Evolutionary conservation across 305 asterid genomes (phyloP), one percentile per base, ranked within the genome.

Genomic region (Lippia alba): DNA sequence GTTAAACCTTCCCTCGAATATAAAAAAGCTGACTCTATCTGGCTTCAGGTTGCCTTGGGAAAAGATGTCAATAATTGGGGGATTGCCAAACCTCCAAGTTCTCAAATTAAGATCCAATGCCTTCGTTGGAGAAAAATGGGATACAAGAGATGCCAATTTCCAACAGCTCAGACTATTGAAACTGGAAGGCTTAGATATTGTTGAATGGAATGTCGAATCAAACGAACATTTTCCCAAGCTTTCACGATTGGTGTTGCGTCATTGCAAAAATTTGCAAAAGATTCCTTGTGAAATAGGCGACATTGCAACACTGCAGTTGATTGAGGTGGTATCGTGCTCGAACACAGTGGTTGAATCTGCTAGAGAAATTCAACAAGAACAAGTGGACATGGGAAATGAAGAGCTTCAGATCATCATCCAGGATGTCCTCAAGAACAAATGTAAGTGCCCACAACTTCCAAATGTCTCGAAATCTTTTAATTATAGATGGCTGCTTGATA

Each of bases 41-140:
- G 41, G 11, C 24, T 16, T 18, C 0, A 3, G 15, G 9, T 44
- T 61, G 12, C 15, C 62, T 11, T 61, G 76, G 76, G 60, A 62
- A 19, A 30, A 62, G 15, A 51, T 71, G 67, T 40, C 20, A 15
- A 51, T 51, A 51, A 51, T 51, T 15, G 24, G 24, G 24, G 56
- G 2, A 15, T 16, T 51, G 56, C 70, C 70, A 3, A 71, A 14
- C 39, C 69, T 61, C 8, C 56, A 71, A 50, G 76, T 50, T 60
- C 63, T 71, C 24, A 71, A 61, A 44, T 7, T 71, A 36, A 2
- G n/a, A 2, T 0, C 14, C 0, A 12, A 8, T 44, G 6, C 24
- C 39, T 71, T 61, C 30, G 45, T 2, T 3, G 70, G 76, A 36
- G 41, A 61, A 20, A 17, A 2, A 61, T 71, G 76, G 70, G 69